Conservation (phyloP, 257 asterid species). For the Linaria vulgaris region DNA sequence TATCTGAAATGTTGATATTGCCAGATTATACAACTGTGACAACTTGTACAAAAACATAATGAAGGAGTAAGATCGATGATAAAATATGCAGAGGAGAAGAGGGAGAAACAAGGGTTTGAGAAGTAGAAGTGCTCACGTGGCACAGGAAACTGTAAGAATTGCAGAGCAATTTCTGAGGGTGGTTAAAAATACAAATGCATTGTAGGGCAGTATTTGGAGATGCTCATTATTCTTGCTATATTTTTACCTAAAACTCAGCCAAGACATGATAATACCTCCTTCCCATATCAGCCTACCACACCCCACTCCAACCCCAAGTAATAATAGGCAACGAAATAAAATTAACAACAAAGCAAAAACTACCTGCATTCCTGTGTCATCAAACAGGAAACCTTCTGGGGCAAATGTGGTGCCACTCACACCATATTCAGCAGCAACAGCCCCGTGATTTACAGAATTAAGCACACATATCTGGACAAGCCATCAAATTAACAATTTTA, state of each 20-base stretch:
- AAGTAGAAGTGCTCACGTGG: slow-evolving; percentile 11
- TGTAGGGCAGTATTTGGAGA: background rate
- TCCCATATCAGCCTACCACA: background rate
- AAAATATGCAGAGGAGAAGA: background rate
- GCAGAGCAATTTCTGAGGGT: slow-evolving; percentile 11
- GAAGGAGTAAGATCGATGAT: background rate
- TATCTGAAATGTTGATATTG: background rate
- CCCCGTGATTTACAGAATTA: slow-evolving; percentile 63
- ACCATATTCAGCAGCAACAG: slow-evolving; percentile 61
- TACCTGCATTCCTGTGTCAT: slow-evolving; percentile 68
- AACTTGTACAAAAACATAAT: background rate
- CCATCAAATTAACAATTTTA: background rate
- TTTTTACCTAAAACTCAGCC: too few species aligned
- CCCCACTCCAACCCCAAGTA: background rate
- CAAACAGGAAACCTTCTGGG: slow-evolving; percentile 86
- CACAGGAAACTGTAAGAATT: background rate
- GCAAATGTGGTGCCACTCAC: slow-evolving; percentile 97
- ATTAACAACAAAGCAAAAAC: slow-evolving; percentile 14
- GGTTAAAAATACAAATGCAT: background rate
- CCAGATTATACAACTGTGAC: background rate
- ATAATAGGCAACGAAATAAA: background rate
- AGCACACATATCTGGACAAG: slow-evolving; percentile 78
- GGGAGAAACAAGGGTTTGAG: background rate
- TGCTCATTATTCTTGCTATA: too few species aligned
- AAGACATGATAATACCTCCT: slow-evolving; percentile 2